Conservation (phyloP, 2,329 filamentous ascomycete genomes). For the Nannizzia gypsea region DNA sequence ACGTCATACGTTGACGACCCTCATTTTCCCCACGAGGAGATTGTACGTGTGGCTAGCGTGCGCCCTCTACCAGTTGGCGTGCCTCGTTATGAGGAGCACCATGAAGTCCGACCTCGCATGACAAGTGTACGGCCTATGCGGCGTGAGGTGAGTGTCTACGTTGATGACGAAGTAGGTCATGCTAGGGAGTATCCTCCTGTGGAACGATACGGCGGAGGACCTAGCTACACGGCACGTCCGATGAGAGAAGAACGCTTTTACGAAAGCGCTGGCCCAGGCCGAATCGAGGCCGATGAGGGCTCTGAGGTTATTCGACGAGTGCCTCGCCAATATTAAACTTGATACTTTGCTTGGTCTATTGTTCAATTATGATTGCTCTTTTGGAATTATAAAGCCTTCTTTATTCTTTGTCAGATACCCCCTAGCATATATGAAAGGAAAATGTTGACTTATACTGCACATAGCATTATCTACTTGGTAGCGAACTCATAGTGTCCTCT, state of each 20-base stretch:
- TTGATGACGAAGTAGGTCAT: constrained; percentile 28
- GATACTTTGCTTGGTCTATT: background rate
- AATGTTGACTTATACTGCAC: background rate
- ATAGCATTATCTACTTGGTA: background rate
- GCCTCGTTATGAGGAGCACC: constrained; percentile 33
- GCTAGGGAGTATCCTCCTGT: constrained; percentile 40
- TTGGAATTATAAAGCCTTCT: background rate
- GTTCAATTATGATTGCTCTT: background rate
- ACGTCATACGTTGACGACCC: constrained; percentile 52
- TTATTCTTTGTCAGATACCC: constrained; percentile 2
- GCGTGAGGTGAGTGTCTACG: constrained; percentile 33
- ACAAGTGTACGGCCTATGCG: constrained; percentile 34
- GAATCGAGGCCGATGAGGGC: constrained; percentile 22
- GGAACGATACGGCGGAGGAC: constrained; percentile 28
- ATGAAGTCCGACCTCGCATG: constrained; percentile 30
- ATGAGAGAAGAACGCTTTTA: constrained; percentile 28
- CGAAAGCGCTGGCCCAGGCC: constrained; percentile 24
- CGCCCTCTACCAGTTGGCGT: constrained; percentile 37
- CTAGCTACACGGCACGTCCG: constrained; percentile 27
- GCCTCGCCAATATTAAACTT: constrained; percentile 24
- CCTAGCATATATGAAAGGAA: background rate
- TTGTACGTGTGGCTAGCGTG: constrained; percentile 46
- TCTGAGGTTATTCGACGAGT: constrained; percentile 24
- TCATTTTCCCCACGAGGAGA: constrained; percentile 45
- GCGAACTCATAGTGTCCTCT: background rate